Evolutionary conservation across 371 early-diverging fungal species (phyloP).

Genomic region (Blakeslea trispora): DNA sequence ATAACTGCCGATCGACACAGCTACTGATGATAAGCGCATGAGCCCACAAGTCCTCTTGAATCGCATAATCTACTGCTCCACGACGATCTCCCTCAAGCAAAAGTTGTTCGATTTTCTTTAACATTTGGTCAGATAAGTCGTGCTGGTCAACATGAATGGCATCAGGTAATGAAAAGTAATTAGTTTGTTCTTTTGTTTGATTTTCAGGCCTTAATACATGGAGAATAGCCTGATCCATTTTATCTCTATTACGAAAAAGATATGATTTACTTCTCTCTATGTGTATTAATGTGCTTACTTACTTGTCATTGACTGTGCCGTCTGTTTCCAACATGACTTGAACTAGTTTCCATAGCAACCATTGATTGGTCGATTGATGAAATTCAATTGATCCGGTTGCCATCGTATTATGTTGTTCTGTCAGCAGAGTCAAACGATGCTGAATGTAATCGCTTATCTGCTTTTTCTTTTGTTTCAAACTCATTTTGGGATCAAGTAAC

Average conservation of each 20-base stretch:
- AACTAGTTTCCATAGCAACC: constrained; percentile 66
- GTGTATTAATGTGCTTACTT: constrained; percentile 28
- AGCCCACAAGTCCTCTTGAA: constrained; percentile 77
- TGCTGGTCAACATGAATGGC: constrained; percentile 22
- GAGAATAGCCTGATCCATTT: constrained; percentile 59
- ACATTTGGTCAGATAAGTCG: constrained; percentile 33
- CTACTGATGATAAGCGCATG: constrained; percentile 92
- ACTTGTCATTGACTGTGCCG: constrained; percentile 68
- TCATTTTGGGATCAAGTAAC: constrained; percentile 54
- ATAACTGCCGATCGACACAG: constrained; percentile 79
- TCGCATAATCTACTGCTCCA: constrained; percentile 75
- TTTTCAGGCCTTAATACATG: constrained; percentile 40
- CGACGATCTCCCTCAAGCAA: constrained; percentile 77
- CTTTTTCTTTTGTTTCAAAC: constrained; percentile 68
- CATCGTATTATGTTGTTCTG: constrained; percentile 26
- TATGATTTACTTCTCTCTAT: neutral
- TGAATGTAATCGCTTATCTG: constrained; percentile 60
- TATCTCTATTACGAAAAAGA: constrained; percentile 36
- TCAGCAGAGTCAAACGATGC: constrained; percentile 46
- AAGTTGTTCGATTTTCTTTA: constrained; percentile 60
- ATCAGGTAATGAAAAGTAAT: constrained; percentile 44
- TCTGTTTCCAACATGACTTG: constrained; percentile 67
- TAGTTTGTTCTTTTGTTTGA: constrained; percentile 22
- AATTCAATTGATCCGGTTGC: constrained; percentile 30
- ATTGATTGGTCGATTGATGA: constrained; percentile 29